Evolutionary conservation across 2,329 filamentous ascomycete species (phyloP), one percentile per base, ranked within the genome.

Genomic region (Fonsecaea multimorphosa): DNA sequence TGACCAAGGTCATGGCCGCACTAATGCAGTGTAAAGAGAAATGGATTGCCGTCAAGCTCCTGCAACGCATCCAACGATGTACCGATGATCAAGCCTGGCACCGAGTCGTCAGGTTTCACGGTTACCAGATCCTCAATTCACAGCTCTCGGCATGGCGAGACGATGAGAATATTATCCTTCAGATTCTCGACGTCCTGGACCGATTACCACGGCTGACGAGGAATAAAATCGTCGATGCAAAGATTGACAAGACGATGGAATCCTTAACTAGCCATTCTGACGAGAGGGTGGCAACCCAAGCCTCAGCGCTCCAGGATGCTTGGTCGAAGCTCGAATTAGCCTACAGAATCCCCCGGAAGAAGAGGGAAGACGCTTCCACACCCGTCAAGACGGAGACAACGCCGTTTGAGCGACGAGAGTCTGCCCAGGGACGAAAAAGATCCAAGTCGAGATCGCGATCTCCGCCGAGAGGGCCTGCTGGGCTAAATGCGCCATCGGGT

Each of bases 21-120:
- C 87, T 99, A 65, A 93, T 97, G 88, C 94, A 97, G 78, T 97
- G 92, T 84, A 96, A 97, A 79, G 95, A 99, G 83, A 97, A 97
- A 79, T 99, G 95, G 95, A 97, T 99, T 78, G 93, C 92, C 2
- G 93, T 97, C 79, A 98, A 98, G 80, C 83, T 99, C 63, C 86
- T 99, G 66, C 86, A 89, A 71, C 93, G 95, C 59, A 93, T 99
- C 68, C 92, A 97, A 78, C 86, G 87, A 46, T 93, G 91, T 75
- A 87, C 94, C 56, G 93, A 97, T 72, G 92, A 97, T 74, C 88
- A 88, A 69, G 92, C 97, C 63, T 88, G 91, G 67, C 91, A 95
- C 77, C 88, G 90, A 59, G 93, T 98, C 44, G 91, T 97, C 75
- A 91, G 92, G 73, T 96, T 98, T 90, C 95, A 98, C 81, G 95